Percentiles rank a stretch among this genome's conserved stretches.
Evolutionary conservation across 371 early-diverging fungal species (phyloP).

Genomic region (Caulochytrium protostelioides): DNA sequence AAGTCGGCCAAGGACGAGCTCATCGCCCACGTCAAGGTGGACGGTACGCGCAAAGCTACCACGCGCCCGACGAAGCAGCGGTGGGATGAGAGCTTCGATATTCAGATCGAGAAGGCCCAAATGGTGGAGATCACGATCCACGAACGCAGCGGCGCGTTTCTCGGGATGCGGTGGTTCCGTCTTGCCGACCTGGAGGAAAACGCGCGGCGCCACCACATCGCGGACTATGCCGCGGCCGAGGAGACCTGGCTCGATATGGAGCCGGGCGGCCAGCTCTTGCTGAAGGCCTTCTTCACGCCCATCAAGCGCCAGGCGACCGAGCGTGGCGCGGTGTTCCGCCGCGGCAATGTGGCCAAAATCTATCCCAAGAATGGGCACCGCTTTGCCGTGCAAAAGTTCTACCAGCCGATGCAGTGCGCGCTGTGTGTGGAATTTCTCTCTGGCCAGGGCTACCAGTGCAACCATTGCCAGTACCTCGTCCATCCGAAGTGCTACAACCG

Average conservation of each 20-base stretch:
- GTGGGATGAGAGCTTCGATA: constrained; percentile 20
- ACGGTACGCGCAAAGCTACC: constrained; percentile 13
- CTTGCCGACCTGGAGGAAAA: constrained; percentile 20
- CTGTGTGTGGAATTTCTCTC: constrained; percentile 20
- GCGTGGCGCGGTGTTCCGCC: constrained; percentile 14
- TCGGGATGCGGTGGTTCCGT: constrained; percentile 22
- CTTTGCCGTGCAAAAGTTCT: constrained; percentile 16
- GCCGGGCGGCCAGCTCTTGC: constrained; percentile 22
- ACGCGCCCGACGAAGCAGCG: constrained; percentile 8
- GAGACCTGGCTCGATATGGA: constrained; percentile 27
- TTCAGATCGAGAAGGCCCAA: constrained; percentile 17
- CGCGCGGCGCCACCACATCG: constrained; percentile 7
- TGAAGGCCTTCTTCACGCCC: constrained; percentile 4
- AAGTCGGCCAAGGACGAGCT: constrained; percentile 12
- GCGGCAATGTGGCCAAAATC: constrained; percentile 20
- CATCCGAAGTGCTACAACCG: constrained; percentile 27
- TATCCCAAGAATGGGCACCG: constrained; percentile 23
- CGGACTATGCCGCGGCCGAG: constrained; percentile 10
- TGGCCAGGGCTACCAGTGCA: constrained; percentile 18
- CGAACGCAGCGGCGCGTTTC: constrained; percentile 7
- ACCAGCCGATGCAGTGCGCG: constrained; percentile 22
- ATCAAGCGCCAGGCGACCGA: constrained; percentile 1
- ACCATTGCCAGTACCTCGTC: constrained; percentile 24
- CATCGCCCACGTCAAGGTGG: constrained; percentile 13
- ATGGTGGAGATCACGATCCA: constrained; percentile 25